Evolutionary conservation across 1,139 yeast species (phyloP).

Genomic region (Candida mesenterica): DNA sequence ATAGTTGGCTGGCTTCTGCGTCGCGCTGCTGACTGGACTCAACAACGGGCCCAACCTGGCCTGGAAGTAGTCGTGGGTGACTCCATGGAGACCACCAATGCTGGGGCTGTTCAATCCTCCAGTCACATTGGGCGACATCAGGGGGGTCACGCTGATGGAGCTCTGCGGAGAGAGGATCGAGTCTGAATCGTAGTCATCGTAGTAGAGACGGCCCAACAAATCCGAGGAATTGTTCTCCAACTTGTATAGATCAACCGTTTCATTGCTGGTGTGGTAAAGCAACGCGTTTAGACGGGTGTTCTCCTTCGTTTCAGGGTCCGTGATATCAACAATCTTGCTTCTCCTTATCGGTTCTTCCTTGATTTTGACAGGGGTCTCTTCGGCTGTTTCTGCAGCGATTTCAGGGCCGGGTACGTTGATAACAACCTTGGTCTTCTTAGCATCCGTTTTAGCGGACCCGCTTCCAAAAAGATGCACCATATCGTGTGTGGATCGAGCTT

Average conservation of each 20-base stretch:
- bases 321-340: constrained; percentile 6
- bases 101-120: constrained; percentile 7
- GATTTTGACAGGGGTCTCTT: background rate
- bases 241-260: constrained; percentile 40
- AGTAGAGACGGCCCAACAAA: constrained; percentile 43
- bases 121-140: constrained; percentile 19
- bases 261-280: constrained; percentile 40
- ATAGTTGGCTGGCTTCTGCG: background rate
- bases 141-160: constrained; percentile 18
- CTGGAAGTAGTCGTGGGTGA: constrained; percentile 12
- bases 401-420: too few species aligned
- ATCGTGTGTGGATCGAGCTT: too few species aligned
- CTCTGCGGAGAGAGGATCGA: constrained; percentile 23
- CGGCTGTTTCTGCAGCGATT: background rate
- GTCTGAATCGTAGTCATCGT: constrained; percentile 45
- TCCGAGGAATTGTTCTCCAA: constrained; percentile 42
- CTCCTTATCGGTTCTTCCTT: constrained; percentile 8
- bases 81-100: background rate
- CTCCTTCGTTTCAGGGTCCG: constrained; percentile 30
- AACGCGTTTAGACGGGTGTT: constrained; percentile 43
- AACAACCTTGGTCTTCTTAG: too few species aligned
- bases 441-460: too few species aligned
- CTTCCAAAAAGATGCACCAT: too few species aligned
- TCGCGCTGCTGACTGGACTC: background rate
- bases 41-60: constrained; percentile 7